Conservation (phyloP, 768 basidiomycete species). For the Gloeophyllum trabeum region DNA sequence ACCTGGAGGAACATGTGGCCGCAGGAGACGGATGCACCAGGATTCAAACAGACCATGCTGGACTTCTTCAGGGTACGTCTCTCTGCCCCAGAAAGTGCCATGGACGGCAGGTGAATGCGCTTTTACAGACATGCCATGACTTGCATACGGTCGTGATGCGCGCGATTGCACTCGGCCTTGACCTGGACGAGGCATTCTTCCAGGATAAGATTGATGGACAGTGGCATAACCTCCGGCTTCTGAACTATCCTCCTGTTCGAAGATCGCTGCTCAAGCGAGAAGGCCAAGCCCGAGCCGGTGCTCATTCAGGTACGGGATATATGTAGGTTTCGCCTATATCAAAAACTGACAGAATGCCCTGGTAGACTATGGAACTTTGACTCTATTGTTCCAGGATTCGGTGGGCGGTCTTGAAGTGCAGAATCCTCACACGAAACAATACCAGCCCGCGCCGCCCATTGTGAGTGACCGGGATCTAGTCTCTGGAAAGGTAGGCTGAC, state of each 20-base stretch:
- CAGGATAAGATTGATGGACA: conserved; percentile 66
- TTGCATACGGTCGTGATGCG: conserved; percentile 73
- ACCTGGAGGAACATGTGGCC: conserved; percentile 81
- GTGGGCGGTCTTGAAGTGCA: conserved; percentile 79
- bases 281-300: conserved; percentile 72
- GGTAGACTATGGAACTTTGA: conserved; percentile 75
- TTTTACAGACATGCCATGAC: conserved; percentile 54
- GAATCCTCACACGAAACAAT: conserved; percentile 65
- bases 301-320: conserved; percentile 51
- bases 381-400: conserved; percentile 70
- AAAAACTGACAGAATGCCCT: neutral
- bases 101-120: neutral
- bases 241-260: conserved; percentile 75
- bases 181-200: conserved; percentile 64
- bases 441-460: conserved; percentile 65
- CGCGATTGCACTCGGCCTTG: conserved; percentile 74
- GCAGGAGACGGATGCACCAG: conserved; percentile 43
- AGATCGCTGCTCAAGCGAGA: conserved; percentile 41
- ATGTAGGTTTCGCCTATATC: no score
- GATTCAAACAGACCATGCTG: conserved; percentile 64
- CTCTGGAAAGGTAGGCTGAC: no score
- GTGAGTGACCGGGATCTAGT: no score
- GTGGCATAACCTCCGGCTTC: conserved; percentile 69
- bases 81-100: neutral
- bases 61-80: conserved; percentile 54